phyloP scores from a whole-genome alignment of 768 basidiomycete genomes.

The Trametes elegans region DNA sequence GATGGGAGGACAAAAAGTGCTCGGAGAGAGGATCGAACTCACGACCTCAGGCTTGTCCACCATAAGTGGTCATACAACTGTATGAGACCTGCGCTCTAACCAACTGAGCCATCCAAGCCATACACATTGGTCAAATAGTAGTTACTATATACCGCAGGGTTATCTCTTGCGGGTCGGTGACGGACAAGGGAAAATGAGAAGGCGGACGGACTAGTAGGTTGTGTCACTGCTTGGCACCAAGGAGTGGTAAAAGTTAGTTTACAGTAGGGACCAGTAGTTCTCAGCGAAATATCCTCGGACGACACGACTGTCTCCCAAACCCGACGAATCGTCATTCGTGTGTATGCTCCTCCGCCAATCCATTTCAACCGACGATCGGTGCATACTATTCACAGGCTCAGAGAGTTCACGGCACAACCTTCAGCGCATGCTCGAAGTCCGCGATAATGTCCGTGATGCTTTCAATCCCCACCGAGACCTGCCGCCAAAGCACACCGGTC shows the following conservation, averaged over 20 bases:
- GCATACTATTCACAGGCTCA: too few species aligned
- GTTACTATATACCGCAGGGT: not conserved
- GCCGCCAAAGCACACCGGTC: not conserved
- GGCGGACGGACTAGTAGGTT: too few species aligned
- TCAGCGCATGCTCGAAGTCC: conserved; percentile 41
- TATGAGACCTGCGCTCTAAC: conserved; percentile 24
- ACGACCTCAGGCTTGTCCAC: conserved; percentile 21
- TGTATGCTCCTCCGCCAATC: too few species aligned
- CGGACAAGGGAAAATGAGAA: too few species aligned
- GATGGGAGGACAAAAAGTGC: not conserved
- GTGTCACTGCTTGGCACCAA: too few species aligned
- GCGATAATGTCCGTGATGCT: conserved; percentile 43
- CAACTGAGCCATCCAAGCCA: conserved; percentile 21
- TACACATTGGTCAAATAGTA: not conserved
- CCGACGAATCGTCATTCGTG: too few species aligned
- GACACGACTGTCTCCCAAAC: too few species aligned
- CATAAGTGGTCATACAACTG: conserved; percentile 8
- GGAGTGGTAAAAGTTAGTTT: too few species aligned
- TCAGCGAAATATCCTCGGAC: too few species aligned
- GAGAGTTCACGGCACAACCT: conserved; percentile 24
- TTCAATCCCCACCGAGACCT: conserved; percentile 44
- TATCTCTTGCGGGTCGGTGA: too few species aligned
- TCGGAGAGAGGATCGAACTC: conserved; percentile 22
- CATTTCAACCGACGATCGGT: too few species aligned
- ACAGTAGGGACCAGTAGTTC: too few species aligned